phyloP scores from a whole-genome alignment of 768 basidiomycete genomes.

The Mycena albidolilacea region DNA sequence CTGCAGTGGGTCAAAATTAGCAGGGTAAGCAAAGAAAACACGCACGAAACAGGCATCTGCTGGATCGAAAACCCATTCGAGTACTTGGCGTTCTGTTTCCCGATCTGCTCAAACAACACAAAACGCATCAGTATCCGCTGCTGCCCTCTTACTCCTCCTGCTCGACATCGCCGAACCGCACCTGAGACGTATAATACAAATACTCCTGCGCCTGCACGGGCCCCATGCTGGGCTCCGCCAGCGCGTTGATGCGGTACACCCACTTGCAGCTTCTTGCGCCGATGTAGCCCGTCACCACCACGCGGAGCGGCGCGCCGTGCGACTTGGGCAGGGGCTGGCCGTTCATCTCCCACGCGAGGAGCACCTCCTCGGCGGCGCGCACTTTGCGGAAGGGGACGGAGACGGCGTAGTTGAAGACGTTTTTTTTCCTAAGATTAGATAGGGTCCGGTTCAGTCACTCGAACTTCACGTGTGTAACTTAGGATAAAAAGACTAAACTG shows the following conservation, averaged over 20 bases:
- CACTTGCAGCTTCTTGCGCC: conserved; percentile 70
- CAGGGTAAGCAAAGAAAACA: conserved; percentile 18
- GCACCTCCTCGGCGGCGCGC: conserved; percentile 61
- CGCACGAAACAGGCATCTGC: conserved; percentile 72
- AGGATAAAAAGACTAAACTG: conserved; percentile 21
- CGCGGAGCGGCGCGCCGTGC: conserved; percentile 65
- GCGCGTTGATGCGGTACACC: conserved; percentile 67
- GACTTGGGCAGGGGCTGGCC: conserved; percentile 64
- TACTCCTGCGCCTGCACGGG: conserved; percentile 70
- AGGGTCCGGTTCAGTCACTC: too few relatives aligned
- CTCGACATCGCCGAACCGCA: conserved; percentile 22
- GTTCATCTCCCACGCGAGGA: conserved; percentile 71
- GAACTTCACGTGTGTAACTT: background rate
- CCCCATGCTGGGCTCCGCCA: conserved; percentile 63
- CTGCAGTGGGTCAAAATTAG: conserved; percentile 41
- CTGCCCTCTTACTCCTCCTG: too few relatives aligned
- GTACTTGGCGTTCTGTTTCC: conserved; percentile 67
- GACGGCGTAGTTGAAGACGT: conserved; percentile 59
- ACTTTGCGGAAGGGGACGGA: conserved; percentile 66
- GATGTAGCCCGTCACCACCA: conserved; percentile 68
- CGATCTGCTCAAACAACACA: conserved; percentile 50
- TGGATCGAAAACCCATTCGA: conserved; percentile 72
- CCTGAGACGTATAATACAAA: conserved; percentile 66
- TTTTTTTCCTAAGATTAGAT: conserved; percentile 47
- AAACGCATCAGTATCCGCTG: background rate